Base-by-base conservation (phyloP, 1,139 yeast species). In the Nakaseomyces delphensis region DNA sequence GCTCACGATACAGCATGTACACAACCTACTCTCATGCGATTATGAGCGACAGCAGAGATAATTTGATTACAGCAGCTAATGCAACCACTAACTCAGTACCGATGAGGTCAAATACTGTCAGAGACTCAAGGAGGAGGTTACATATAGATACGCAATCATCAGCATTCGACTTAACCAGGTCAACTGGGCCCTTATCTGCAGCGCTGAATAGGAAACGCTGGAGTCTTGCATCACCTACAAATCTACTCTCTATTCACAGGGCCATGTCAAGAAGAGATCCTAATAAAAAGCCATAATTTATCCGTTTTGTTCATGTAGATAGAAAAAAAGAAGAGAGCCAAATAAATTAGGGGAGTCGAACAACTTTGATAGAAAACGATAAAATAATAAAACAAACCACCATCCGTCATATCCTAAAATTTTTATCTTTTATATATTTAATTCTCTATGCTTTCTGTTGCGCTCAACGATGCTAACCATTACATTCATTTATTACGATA, bases 1-100 rank as follows among this genome's bases (percentile, higher is more conserved):
- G 64, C 33, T 51, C 56, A 11, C 69, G 73, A 48, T 62, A 68
- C 27, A 62, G 65, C 36, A 65, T 54, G 9, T 53, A 49, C 25
- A 55, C 51, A 2, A 44, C 25, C 11, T 36, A 30, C 20, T 13
- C 43, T 9, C 35, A 39, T 19, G 36, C 28, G 14, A 39, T 30
- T 7, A 23, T 16, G 16, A 30, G 31, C 10, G 16, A 23, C 14
- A 23, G 20, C 36, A 23, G 15, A 5, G 30, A 30, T 6, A 39
- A 14, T n/a, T 29, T 29, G 24, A 27, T 18, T 21, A 2, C 36
- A 16, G 24, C 10, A n/a, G 13, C 8, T 11, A 21, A 21, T 9
- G 4, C 19, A 4, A 33, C 16, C 3, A n/a, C 11, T 5, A 33
- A 33, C 11, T 4, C 18, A 21, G 16, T 33, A 21, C 37, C 37